Evolutionary conservation across 2,329 filamentous ascomycete genomes (phyloP), one percentile per base, ranked within the genome.

Genomic region (Cladosporium sp.): DNA sequence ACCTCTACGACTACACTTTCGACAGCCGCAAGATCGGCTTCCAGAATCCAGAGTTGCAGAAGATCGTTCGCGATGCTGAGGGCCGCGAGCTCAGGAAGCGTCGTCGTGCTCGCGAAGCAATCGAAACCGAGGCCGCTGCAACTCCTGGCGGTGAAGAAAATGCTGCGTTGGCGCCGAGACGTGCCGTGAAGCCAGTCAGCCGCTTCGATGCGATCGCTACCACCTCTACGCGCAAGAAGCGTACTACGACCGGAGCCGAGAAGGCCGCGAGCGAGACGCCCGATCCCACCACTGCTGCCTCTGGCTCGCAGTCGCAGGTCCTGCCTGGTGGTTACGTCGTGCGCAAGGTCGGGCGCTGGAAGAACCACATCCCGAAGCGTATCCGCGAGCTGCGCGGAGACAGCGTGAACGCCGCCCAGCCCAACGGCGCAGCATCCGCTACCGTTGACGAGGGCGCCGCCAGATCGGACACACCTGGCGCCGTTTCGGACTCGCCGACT

Each of bases 1-100:
- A 77, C 53, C 67, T 84, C 0, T 84, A 84, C 61, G 78, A 79
- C 52, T 84, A 83, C 63, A 74, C 72, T 33, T 79, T 79, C 62
- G 78, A 80, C 56, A 66, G 76, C 0, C 77, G 77, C 59, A 75
- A 74, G 54, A 59, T 70, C 42, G 75, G 75, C n/a, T 70, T 68
- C 49, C 81, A 83, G 58, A 77, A 83, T 60, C 78, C 81, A 0
- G 81, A 80, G 54, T 64, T 71, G 1, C 81, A 84, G 56, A 68
- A 70, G 33, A 70, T 73, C 44, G 69, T 73, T 3, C 69, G 71
- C 49, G 74, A 76, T 38, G 69, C 66, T 31, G 70, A 71, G 50
- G 73, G 74, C 14, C 68, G 74, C 49, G 74, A 77, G 60, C 65
- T 78, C 2, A 68, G 75, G 32, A 70, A 72, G 43, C 70, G 74